These are phyloP conservation scores for Castanea mollissima DNA, from an alignment of 306 rosid genomes.

Conservation along the genomic window DNA sequence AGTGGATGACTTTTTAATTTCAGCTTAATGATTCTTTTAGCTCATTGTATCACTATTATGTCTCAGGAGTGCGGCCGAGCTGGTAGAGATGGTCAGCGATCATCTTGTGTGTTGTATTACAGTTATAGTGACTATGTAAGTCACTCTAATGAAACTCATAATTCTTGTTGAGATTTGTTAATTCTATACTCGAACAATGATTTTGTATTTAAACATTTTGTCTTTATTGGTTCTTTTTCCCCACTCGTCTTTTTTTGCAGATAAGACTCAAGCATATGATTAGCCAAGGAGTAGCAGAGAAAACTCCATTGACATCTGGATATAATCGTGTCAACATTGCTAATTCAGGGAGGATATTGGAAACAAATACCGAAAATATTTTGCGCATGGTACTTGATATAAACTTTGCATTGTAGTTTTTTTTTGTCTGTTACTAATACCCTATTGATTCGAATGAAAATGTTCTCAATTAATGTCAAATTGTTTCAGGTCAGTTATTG, in stretches of 20 bases:
- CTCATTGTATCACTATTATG: slow-evolving; percentile 23
- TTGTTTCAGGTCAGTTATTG: slow-evolving; percentile 83
- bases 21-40: slow-evolving; percentile 16
- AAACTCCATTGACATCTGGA: slow-evolving; percentile 57
- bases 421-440: slow-evolving; percentile 6
- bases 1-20: not conserved
- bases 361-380: slow-evolving; percentile 88
- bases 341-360: slow-evolving; percentile 76
- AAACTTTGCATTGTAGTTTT: slow-evolving; percentile 6
- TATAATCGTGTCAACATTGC: slow-evolving; percentile 52
- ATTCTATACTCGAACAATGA: slow-evolving; percentile 1
- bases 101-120: slow-evolving; percentile 90
- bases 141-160: slow-evolving; percentile 13
- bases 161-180: slow-evolving; percentile 16
- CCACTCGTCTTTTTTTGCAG: slow-evolving; percentile 40
- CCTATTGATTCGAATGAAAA: not conserved
- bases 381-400: slow-evolving; percentile 69
- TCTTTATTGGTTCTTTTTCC: slow-evolving; percentile 14
- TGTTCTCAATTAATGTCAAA: slow-evolving; percentile 23
- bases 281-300: slow-evolving; percentile 74
- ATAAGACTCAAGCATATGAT: slow-evolving; percentile 90
- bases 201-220: not conserved
- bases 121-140: slow-evolving; percentile 92
- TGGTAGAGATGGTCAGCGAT: slow-evolving; percentile 94
- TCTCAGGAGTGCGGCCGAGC: slow-evolving; percentile 99